Base-by-base conservation (phyloP, 371 early-diverging fungal genomes). In the Saksenaea oblongispora region DNA sequence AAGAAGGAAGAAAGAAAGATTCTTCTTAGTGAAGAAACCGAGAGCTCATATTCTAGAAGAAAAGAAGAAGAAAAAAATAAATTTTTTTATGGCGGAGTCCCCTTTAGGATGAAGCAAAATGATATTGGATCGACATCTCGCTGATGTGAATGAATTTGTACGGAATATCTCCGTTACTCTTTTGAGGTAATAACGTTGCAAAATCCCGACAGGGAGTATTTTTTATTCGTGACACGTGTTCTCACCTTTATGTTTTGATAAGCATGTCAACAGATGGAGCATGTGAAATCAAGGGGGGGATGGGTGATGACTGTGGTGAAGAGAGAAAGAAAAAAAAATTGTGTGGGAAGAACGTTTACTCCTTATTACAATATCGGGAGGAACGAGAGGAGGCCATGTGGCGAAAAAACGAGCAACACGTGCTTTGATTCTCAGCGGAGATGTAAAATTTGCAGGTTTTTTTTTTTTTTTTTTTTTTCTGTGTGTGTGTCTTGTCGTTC, bases 341-440 rank as follows among this genome's bases (percentile, higher is more conserved):
- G 51, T 47, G 51, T 17, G 51, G 24, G 24, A 47, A 22, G 51
- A 47, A 17, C 22, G 51, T 47, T 47, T 47, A 47, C 51, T 47
- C 51, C 51, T 47, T 47, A 47, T 47, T 47, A 22, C 51, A 47
- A 47, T 47, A 22, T 47, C 51, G 51, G 51, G 51, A 47, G 51
- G 51, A 47, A 47, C 51, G 10, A 22, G 22, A 22, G 22, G 51
- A 10, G 39, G 51, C 51, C 51, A 47, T 47, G 51, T 47, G 51
- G 51, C 51, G 51, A 47, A 47, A 47, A 47, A 47, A 47, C 51
- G 51, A 47, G 22, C 51, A 47, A 47, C 51, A 47, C 51, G 51
- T 47, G 51, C 51, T 47, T 47, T 22, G 51, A 47, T 47, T 47
- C 51, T 47, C 51, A 47, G 51, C 51, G 51, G 51, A 47, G 51